Base-by-base conservation (phyloP, 2,329 filamentous ascomycete genomes). In the Neophaeococcomyces aloes region DNA sequence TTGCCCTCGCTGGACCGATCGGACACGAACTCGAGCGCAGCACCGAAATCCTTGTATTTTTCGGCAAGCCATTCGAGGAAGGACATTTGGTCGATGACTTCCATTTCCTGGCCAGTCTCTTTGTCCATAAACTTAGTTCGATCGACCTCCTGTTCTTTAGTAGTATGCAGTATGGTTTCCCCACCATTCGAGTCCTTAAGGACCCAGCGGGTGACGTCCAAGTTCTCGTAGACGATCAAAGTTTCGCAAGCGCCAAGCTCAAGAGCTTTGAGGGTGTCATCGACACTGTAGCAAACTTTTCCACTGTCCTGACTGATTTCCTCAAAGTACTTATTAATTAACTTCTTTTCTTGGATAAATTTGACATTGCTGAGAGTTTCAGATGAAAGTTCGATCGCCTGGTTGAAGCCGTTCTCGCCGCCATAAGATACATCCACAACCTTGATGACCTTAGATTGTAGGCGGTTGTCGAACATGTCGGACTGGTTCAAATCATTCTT, bases 41-140 rank as follows among this genome's bases (percentile, higher is more conserved):
- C 88, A 69, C 91, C 91, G 61, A 95, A 98, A 63, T 96, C 86
- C 67, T 91, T 93, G 75, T 96, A 96, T 65, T 91, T 86, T 66
- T 98, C 91, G 7, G 91, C 91, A 52, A 98, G 86, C 91, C 91
- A 98, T 66, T 98, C 91, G n/a, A 98, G 77, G 80, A 98, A 95
- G 7, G 89, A 85, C 56, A 83, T 78, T 63, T 91, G 83, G 23
- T 86, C 76, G 39, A 86, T 71, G 46, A 94, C 78, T 63, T 98
- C 91, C 91, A 98, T 98, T 66, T 98, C 93, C 63, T 94, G 84
- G 29, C 88, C 87, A 15, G 88, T 94, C 52, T 87, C 83, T 70
- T 87, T 94, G 71, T 98, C 91, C 76, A 91, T 81, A 72, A 98
- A 98, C 58, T 82, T 74, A 42, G 83, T 78, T 47, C 89, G 84